phyloP scores from a whole-genome alignment of 768 basidiomycete genomes.

The Chalciporus chontae region DNA sequence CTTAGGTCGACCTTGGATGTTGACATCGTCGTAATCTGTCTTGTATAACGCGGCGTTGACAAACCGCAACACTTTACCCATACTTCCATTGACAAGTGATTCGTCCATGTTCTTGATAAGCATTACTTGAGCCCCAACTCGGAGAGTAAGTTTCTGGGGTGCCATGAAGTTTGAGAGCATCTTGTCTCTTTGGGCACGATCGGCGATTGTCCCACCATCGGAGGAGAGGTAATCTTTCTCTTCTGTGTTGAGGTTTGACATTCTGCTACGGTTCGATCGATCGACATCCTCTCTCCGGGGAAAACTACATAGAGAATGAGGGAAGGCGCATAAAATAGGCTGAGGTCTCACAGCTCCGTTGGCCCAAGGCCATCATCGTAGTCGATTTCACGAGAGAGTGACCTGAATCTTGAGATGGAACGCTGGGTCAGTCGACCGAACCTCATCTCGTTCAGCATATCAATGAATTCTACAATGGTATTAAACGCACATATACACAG shows the following conservation, averaged over 20 bases:
- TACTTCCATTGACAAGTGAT: constrained; percentile 88
- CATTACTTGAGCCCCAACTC: constrained; percentile 88
- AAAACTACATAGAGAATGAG: constrained; percentile 52
- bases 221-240: constrained; percentile 49
- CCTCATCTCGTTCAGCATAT: constrained; percentile 99
- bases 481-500: constrained; percentile 2
- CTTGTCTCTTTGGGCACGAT: constrained; percentile 61
- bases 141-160: constrained; percentile 61
- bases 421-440: constrained; percentile 66
- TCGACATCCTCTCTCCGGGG: constrained; percentile 93
- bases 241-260: constrained; percentile 55
- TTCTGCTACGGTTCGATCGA: constrained; percentile 68
- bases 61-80: constrained; percentile 83
- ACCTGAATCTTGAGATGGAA: constrained; percentile 70
- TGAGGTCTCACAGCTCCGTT: constrained; percentile 74
- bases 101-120: constrained; percentile 93
- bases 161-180: constrained; percentile 92
- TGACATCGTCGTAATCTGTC: constrained; percentile 38
- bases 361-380: constrained; percentile 83
- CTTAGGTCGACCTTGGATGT: constrained; percentile 34
- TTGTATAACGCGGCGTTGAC: constrained; percentile 47
- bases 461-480: constrained; percentile 66
- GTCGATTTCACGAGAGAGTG: constrained; percentile 62
- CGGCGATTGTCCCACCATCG: constrained; percentile 61
- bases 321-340: background rate